Conservation (phyloP, 2,329 filamentous ascomycete genomes). For the Pestalotiopsis fici region DNA sequence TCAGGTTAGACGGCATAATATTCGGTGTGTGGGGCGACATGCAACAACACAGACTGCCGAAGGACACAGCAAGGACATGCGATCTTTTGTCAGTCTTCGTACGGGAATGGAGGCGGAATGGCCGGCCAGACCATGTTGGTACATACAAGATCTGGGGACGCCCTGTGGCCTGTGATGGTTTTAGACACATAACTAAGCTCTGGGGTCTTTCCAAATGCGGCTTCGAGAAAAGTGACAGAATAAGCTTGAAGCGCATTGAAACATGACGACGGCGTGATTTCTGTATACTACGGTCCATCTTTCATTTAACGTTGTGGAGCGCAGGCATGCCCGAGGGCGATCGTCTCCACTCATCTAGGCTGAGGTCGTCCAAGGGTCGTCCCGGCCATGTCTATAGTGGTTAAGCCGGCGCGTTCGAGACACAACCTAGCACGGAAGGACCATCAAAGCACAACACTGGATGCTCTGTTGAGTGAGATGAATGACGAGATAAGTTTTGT, state of each 20-base stretch:
- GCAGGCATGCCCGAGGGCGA: neutral
- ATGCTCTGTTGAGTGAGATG: neutral
- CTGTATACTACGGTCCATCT: neutral
- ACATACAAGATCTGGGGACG: neutral
- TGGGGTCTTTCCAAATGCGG: neutral
- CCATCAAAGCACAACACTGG: neutral
- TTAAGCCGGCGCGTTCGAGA: neutral
- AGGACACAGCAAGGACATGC: neutral
- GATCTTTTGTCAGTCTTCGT: neutral
- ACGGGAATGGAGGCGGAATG: neutral
- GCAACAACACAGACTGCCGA: neutral
- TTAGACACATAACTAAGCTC: neutral
- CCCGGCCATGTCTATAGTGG: neutral
- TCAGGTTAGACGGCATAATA: conserved; percentile 2
- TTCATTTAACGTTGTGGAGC: conserved; percentile 8
- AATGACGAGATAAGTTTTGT: neutral
- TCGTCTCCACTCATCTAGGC: conserved; percentile 1
- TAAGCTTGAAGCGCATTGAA: conserved; percentile 1
- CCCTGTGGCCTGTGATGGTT: neutral
- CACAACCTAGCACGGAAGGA: neutral
- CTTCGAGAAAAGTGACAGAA: neutral
- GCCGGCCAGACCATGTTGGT: neutral
- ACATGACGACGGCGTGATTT: conserved; percentile 1
- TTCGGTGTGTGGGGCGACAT: neutral
- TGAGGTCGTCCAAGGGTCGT: neutral